phyloP scores from a whole-genome alignment of 2,329 filamentous ascomycete species.

The Scleromitrula shiraiana region DNA sequence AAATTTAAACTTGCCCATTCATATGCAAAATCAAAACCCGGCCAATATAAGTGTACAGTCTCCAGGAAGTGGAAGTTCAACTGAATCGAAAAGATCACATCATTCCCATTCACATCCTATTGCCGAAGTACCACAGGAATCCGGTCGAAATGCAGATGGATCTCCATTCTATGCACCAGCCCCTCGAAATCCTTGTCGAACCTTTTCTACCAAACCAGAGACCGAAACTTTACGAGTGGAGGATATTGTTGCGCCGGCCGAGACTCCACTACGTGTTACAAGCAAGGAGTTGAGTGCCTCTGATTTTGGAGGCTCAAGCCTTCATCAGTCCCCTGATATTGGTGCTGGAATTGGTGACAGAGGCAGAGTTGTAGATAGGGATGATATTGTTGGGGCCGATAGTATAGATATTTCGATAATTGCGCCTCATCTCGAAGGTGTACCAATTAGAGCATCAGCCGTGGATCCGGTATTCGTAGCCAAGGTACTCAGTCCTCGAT shows the following conservation, averaged over 20 bases:
- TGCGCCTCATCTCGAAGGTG: constrained; percentile 51
- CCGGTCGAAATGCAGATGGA: constrained; percentile 29
- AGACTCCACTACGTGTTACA: constrained; percentile 25
- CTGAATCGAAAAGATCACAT: neutral
- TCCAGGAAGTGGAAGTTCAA: constrained; percentile 2
- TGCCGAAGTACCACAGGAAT: constrained; percentile 23
- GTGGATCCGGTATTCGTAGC: constrained; percentile 32
- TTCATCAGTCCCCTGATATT: too few relatives aligned
- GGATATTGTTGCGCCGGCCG: constrained; percentile 20
- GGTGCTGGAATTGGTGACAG: too few relatives aligned
- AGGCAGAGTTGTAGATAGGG: neutral
- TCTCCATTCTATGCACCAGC: constrained; percentile 30
- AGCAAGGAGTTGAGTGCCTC: constrained; percentile 27
- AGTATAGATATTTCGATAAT: constrained; percentile 51
- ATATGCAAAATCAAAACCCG: neutral
- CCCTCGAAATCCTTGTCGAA: constrained; percentile 26
- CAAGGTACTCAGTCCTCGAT: constrained; percentile 23
- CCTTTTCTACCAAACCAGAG: constrained; percentile 20
- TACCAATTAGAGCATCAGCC: constrained; percentile 47
- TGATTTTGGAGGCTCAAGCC: constrained; percentile 24
- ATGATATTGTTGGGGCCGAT: constrained; percentile 11
- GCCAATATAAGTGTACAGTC: neutral
- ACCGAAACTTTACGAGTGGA: constrained; percentile 24
- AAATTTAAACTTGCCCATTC: neutral
- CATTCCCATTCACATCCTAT: neutral